Evolutionary conservation across 148 eudicot genomes (phyloP), one percentile per base, ranked within the genome.

Genomic region (Cornus suecica): DNA sequence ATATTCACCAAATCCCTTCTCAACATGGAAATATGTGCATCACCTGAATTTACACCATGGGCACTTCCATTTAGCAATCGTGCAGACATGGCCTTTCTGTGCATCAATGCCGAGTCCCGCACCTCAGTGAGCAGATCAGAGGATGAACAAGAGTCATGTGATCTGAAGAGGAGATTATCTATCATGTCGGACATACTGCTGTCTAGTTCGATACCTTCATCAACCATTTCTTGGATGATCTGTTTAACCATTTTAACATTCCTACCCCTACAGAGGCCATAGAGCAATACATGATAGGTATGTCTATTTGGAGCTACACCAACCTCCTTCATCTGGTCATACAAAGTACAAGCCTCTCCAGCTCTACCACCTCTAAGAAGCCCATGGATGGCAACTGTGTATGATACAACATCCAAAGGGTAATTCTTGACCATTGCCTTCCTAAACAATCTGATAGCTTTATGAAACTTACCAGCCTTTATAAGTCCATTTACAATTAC

Each of bases 371-470:
- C 79, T 69, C 65, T 82, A 56, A 86, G 61, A 48, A 86, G 83
- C 56, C 86, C 91, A 16, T 70, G 75, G 28, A 88, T 80, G 58
- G 65, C 89, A 74, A 75, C 73, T 64, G 80, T 78, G 83, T 79
- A 88, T 11, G 84, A 78, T 81, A 86, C 79, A 69, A 75, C 83
- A 82, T 88, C 91, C 28, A 84, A 81, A 31, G 76, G 80, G 75
- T 72, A 78, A 66, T 82, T 76, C 30, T 72, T 45, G 66, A n/a
- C 27, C 28, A 75, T 72, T 15, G 82, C 86, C 64, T 82, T 69
- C 81, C 76, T 76, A 67, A 86, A 84, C 70, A 88, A 84, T 68
- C 63, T 32, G 56, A 80, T 45, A 66, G 86, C 89, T 71, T 34
- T 75, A 26, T 79, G 78, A 63, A 84, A 78, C 58, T 79, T 79